Conservation (phyloP, 1,284 basidiomycete genomes). For the Ceratobasidium sp. region DNA sequence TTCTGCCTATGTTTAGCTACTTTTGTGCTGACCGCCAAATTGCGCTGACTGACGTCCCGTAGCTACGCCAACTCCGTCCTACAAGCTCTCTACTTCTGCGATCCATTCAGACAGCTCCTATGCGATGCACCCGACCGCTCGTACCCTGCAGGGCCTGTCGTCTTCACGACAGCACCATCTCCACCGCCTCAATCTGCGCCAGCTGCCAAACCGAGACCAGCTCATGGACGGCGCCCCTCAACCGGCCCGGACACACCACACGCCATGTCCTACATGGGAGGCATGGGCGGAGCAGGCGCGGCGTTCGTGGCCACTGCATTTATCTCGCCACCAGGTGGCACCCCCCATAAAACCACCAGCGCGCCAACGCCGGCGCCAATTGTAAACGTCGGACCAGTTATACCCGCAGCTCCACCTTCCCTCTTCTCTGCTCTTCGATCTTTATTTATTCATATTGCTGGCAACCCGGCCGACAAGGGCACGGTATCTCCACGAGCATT, state of each 20-base stretch:
- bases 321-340: slow-evolving; percentile 11
- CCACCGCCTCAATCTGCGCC: slow-evolving; percentile 42
- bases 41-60: slow-evolving; percentile 45
- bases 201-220: slow-evolving; percentile 52
- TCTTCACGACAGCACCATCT: slow-evolving; percentile 27
- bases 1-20: slow-evolving; percentile 9
- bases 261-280: slow-evolving; percentile 46
- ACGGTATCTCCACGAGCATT: slow-evolving; percentile 89
- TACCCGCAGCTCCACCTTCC: slow-evolving; percentile 76
- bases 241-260: slow-evolving; percentile 46
- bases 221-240: slow-evolving; percentile 43
- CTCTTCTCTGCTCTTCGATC: slow-evolving; percentile 92
- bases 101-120: slow-evolving; percentile 84
- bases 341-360: slow-evolving; percentile 50
- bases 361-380: slow-evolving; percentile 51
- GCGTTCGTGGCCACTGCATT: slow-evolving; percentile 53
- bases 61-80: slow-evolving; percentile 99
- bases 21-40: neutral
- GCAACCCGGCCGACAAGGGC: slow-evolving; percentile 81
- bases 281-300: slow-evolving; percentile 50
- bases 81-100: slow-evolving; percentile 92
- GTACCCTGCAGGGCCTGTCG: slow-evolving; percentile 45
- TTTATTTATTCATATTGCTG: slow-evolving; percentile 87
- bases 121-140: slow-evolving; percentile 69
- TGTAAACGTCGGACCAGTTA: slow-evolving; percentile 56